phyloP scores from a whole-genome alignment of 805 yeast species.

The Candida nitratophila region DNA sequence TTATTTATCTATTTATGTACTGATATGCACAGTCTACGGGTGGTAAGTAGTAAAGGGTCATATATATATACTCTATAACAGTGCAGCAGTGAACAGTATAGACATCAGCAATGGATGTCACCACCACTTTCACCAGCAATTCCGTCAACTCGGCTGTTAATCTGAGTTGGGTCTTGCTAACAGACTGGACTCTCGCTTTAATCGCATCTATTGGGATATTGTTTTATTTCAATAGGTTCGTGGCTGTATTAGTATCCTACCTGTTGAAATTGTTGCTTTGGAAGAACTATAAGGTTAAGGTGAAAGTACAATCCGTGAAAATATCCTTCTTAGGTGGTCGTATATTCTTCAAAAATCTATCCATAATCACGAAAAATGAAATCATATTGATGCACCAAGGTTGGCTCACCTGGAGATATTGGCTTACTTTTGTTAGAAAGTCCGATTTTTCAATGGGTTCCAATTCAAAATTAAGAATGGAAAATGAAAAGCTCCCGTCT shows the following conservation, averaged over 20 bases:
- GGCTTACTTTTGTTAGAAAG: slow-evolving; percentile 50
- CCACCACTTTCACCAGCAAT: slow-evolving; percentile 18
- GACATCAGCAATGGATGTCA: slow-evolving; percentile 14
- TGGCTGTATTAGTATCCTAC: slow-evolving; percentile 54
- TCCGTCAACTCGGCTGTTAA: slow-evolving; percentile 21
- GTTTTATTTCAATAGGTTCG: slow-evolving; percentile 68
- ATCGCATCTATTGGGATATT: slow-evolving; percentile 55
- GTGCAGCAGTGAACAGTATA: too few relatives aligned
- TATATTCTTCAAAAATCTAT: slow-evolving; percentile 66
- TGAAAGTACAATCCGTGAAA: slow-evolving; percentile 68
- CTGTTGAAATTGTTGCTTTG: slow-evolving; percentile 51
- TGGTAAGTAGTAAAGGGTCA: too few relatives aligned
- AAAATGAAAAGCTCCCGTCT: slow-evolving; percentile 46
- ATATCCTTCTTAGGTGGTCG: slow-evolving; percentile 81
- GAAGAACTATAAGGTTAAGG: slow-evolving; percentile 48
- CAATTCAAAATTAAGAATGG: slow-evolving; percentile 15
- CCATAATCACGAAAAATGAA: slow-evolving; percentile 66
- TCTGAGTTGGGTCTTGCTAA: slow-evolving; percentile 66
- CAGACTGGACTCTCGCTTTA: slow-evolving; percentile 72
- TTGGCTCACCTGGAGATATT: slow-evolving; percentile 83
- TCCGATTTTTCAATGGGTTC: slow-evolving; percentile 25
- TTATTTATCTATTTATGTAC: too few relatives aligned
- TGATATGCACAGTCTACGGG: too few relatives aligned
- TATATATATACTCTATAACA: too few relatives aligned
- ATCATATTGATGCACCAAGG: slow-evolving; percentile 67